phyloP scores from a whole-genome alignment of 129 eudicot species.

The Heracleum sosnowskyi region DNA sequence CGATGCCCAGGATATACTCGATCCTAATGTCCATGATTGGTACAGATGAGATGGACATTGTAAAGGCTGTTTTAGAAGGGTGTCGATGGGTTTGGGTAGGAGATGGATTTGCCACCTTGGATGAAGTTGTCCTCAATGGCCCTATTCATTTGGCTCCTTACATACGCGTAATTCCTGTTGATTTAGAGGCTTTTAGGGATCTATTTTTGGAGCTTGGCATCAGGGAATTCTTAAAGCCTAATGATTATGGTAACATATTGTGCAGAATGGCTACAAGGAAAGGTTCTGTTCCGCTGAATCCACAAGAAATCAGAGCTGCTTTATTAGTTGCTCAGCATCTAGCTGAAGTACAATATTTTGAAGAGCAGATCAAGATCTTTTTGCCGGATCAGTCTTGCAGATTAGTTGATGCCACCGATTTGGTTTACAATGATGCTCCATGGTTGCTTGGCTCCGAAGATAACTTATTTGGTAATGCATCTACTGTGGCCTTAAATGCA shows the following conservation, averaged over 20 bases:
- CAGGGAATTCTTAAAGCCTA: conserved; percentile 61
- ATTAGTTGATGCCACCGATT: conserved; percentile 59
- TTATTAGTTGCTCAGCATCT: conserved; percentile 84
- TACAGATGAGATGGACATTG: conserved; percentile 88
- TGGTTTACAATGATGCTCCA: conserved; percentile 97
- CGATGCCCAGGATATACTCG: conserved; percentile 92
- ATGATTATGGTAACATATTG: conserved; percentile 73
- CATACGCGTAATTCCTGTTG: conserved; percentile 89
- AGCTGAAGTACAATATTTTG: conserved; percentile 67
- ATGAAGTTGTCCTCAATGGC: conserved; percentile 93
- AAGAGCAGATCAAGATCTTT: conserved; percentile 52
- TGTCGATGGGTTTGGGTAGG: conserved; percentile 99
- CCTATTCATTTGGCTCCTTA: conserved; percentile 96
- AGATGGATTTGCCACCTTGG: conserved; percentile 92
- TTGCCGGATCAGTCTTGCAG: conserved; percentile 85
- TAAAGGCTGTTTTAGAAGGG: conserved; percentile 94
- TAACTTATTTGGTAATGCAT: conserved; percentile 31
- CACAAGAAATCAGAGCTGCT: conserved; percentile 79
- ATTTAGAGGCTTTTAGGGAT: conserved; percentile 83
- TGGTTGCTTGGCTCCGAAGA: conserved; percentile 90
- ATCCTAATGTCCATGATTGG: conserved; percentile 52
- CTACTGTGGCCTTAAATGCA: conserved; percentile 44
- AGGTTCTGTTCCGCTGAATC: conserved; percentile 52
- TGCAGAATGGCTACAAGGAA: conserved; percentile 70
- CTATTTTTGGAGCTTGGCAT: conserved; percentile 83